phyloP scores from a whole-genome alignment of 768 basidiomycete species.

The Saitozyma podzolica region DNA sequence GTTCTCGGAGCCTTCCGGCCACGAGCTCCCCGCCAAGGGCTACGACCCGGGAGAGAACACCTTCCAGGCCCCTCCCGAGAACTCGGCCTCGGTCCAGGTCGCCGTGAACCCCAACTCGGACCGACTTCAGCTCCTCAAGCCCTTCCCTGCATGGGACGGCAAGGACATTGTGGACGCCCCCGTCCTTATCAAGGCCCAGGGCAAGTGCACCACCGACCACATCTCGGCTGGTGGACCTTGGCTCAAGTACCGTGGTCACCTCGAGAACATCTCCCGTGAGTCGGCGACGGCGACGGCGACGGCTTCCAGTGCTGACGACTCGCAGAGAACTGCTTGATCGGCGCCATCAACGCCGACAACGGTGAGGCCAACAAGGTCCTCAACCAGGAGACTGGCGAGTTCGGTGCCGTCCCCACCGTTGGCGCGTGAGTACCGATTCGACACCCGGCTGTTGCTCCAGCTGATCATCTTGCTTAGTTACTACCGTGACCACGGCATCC shows the following conservation, averaged over 20 bases:
- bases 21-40: slow-evolving; percentile 90
- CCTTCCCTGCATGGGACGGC: slow-evolving; percentile 91
- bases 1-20: slow-evolving; percentile 86
- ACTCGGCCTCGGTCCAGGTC: slow-evolving; percentile 79
- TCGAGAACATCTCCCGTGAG: slow-evolving; percentile 93
- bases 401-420: slow-evolving; percentile 77
- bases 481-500: slow-evolving; percentile 85
- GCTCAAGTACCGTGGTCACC: slow-evolving; percentile 99
- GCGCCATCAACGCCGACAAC: slow-evolving; percentile 94
- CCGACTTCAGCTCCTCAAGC: slow-evolving; percentile 84
- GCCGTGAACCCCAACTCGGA: slow-evolving; percentile 81
- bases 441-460: background rate
- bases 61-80: slow-evolving; percentile 88
- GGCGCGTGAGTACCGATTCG: slow-evolving; percentile 57
- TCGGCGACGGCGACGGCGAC: slow-evolving; percentile 25
- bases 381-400: slow-evolving; percentile 81
- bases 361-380: slow-evolving; percentile 93
- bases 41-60: slow-evolving; percentile 97
- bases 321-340: slow-evolving; percentile 91
- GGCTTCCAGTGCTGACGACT: slow-evolving; percentile 7
- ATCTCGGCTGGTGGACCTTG: slow-evolving; percentile 97
- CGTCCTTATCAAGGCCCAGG: slow-evolving; percentile 94
- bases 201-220: slow-evolving; percentile 99
- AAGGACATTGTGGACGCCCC: slow-evolving; percentile 86
- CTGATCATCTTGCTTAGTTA: slow-evolving; percentile 43